Percentiles rank a stretch among this genome's conserved stretches.
Conservation (phyloP, 2,329 filamentous ascomycete genomes). For the Diplodia seriata region DNA sequence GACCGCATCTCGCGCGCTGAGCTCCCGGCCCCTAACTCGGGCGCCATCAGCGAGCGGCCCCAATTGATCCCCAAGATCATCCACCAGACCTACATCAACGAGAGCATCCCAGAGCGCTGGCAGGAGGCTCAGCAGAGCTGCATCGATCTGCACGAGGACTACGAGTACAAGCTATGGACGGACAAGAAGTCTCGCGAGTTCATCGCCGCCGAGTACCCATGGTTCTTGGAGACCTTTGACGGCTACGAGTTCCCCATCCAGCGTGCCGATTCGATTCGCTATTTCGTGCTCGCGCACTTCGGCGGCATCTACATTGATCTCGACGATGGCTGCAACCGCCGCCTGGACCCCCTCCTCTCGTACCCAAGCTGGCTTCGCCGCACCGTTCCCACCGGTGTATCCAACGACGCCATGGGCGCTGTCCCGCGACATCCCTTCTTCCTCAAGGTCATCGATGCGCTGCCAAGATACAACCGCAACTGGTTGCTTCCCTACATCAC, state of each 20-base stretch:
- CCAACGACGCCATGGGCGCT: conserved; percentile 80
- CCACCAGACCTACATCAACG: conserved; percentile 77
- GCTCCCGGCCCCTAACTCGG: conserved; percentile 69
- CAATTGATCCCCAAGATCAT: conserved; percentile 78
- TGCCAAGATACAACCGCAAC: conserved; percentile 71
- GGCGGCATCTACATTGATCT: conserved; percentile 84
- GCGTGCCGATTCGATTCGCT: conserved; percentile 78
- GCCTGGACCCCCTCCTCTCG: conserved; percentile 70
- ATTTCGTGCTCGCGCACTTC: conserved; percentile 78
- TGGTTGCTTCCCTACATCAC: conserved; percentile 77
- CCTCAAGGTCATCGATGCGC: conserved; percentile 69
- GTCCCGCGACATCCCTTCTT: conserved; percentile 78
- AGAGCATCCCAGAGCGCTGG: conserved; percentile 72
- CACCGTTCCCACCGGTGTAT: conserved; percentile 78
- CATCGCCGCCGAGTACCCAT: conserved; percentile 70
- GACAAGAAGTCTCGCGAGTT: conserved; percentile 73
- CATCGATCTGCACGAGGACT: conserved; percentile 70
- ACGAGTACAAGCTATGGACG: conserved; percentile 83
- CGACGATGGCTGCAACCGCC: conserved; percentile 74
- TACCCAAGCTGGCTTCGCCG: conserved; percentile 75
- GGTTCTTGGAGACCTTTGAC: conserved; percentile 78
- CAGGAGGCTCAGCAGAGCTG: conserved; percentile 69
- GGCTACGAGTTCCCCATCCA: conserved; percentile 78
- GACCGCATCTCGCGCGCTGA: conserved; percentile 72
- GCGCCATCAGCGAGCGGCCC: conserved; percentile 61